phyloP scores from a whole-genome alignment of 495 filamentous ascomycete species.

The Talaromyces liani region DNA sequence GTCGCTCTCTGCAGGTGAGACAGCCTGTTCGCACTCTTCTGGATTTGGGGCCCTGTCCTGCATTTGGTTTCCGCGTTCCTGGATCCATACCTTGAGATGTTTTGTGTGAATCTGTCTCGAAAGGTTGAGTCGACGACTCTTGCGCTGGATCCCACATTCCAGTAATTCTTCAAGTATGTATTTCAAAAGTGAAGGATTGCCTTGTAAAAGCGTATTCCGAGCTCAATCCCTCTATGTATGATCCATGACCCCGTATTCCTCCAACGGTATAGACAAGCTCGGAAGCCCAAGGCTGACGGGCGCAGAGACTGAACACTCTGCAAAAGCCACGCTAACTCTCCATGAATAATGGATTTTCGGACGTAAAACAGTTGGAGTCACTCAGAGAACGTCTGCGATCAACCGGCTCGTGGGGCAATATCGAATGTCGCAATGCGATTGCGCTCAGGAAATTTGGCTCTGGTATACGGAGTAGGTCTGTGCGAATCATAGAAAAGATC shows the following conservation, averaged over 20 bases:
- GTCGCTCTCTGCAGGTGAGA: conserved; percentile 68
- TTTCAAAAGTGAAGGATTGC: background rate
- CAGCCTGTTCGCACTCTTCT: conserved; percentile 70
- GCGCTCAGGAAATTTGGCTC: background rate
- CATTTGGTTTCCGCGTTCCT: background rate
- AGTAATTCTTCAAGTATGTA: background rate
- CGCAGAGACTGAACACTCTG: background rate
- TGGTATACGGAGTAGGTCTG: background rate
- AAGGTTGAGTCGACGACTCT: background rate
- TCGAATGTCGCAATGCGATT: background rate
- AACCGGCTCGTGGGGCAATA: background rate
- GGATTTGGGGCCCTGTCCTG: conserved; percentile 40
- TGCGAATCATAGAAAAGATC: background rate
- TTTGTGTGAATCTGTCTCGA: background rate
- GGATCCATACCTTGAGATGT: background rate
- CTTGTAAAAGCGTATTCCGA: too few relatives aligned
- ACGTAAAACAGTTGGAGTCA: background rate
- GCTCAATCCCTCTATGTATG: background rate
- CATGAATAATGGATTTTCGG: background rate
- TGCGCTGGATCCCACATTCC: background rate
- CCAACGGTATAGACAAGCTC: background rate
- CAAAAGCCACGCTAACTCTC: background rate
- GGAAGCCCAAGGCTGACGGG: background rate
- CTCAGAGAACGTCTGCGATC: background rate
- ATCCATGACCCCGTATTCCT: background rate